phyloP scores from a whole-genome alignment of 768 basidiomycete genomes.

The Dioszegia hungarica region DNA sequence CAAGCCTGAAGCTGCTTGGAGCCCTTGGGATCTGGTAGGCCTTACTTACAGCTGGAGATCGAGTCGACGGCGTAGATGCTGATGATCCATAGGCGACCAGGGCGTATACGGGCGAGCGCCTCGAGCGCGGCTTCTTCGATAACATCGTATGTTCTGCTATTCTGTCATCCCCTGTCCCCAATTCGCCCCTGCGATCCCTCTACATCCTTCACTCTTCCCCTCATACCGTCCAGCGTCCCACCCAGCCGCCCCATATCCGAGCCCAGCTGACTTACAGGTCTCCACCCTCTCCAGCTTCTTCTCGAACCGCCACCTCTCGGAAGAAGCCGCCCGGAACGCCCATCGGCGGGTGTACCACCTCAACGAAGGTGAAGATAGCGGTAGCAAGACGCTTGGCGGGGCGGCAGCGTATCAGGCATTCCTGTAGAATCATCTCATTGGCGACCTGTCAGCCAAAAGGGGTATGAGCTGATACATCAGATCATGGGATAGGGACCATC shows the following conservation, averaged over 20 bases:
- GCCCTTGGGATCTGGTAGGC: conserved; percentile 41
- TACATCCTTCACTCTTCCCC: too few relatives aligned
- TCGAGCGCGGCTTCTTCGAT: conserved; percentile 44
- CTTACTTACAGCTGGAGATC: not conserved
- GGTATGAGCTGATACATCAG: conserved; percentile 12
- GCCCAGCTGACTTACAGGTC: conserved; percentile 23
- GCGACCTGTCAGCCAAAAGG: too few relatives aligned
- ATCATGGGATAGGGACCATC: conserved; percentile 45
- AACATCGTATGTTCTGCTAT: conserved; percentile 33
- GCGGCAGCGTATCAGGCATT: conserved; percentile 47
- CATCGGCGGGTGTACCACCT: conserved; percentile 40
- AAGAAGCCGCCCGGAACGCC: conserved; percentile 37
- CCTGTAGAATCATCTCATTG: conserved; percentile 19
- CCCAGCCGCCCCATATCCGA: too few relatives aligned
- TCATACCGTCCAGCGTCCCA: too few relatives aligned
- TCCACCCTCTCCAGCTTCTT: conserved; percentile 39
- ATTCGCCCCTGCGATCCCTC: not conserved
- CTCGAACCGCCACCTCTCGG: conserved; percentile 34
- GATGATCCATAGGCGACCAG: conserved; percentile 28
- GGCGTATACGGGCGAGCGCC: conserved; percentile 25
- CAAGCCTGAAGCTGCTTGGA: conserved; percentile 34
- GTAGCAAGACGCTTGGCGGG: conserved; percentile 39
- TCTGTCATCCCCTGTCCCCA: not conserved
- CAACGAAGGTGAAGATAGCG: conserved; percentile 33
- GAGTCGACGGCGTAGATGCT: not conserved